phyloP scores from a whole-genome alignment of 805 yeast genomes.

The Saturnispora mendoncae region DNA sequence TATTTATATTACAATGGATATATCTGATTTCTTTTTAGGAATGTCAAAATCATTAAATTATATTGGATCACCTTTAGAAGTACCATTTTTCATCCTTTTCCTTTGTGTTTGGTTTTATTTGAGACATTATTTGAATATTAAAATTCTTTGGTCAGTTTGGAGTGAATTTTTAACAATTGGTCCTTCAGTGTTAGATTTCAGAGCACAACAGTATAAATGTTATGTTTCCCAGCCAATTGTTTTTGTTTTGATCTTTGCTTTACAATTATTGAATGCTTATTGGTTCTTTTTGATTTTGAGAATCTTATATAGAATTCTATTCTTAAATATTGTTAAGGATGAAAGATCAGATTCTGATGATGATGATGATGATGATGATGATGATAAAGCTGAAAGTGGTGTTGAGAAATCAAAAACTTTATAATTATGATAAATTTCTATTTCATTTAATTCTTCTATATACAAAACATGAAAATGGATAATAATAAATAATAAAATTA shows the following conservation, averaged over 20 bases:
- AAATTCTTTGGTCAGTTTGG: conserved; percentile 71
- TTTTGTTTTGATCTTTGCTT: conserved; percentile 62
- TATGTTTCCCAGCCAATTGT: conserved; percentile 91
- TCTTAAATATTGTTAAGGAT: conserved; percentile 56
- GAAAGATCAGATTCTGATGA: conserved; percentile 85
- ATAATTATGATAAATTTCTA: no score
- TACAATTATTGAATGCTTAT: conserved; percentile 78
- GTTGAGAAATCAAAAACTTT: background rate
- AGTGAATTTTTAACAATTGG: conserved; percentile 88
- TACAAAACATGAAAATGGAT: background rate
- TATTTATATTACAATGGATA: conserved; percentile 90
- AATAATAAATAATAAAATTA: background rate
- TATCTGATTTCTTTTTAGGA: conserved; percentile 84
- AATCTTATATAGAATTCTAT: conserved; percentile 58
- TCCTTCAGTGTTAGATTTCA: conserved; percentile 70
- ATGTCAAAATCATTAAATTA: conserved; percentile 81
- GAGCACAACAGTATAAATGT: conserved; percentile 90
- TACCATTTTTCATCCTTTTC: conserved; percentile 62
- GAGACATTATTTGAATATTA: conserved; percentile 78
- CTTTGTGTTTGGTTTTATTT: conserved; percentile 73
- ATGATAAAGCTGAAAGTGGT: background rate
- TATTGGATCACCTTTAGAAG: conserved; percentile 55
- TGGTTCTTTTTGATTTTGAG: conserved; percentile 82
- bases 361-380: conserved; percentile 34
- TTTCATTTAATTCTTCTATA: conserved; percentile 3